Conservation (phyloP, 192 early-diverging fungal species). For the Dispira simplex region DNA sequence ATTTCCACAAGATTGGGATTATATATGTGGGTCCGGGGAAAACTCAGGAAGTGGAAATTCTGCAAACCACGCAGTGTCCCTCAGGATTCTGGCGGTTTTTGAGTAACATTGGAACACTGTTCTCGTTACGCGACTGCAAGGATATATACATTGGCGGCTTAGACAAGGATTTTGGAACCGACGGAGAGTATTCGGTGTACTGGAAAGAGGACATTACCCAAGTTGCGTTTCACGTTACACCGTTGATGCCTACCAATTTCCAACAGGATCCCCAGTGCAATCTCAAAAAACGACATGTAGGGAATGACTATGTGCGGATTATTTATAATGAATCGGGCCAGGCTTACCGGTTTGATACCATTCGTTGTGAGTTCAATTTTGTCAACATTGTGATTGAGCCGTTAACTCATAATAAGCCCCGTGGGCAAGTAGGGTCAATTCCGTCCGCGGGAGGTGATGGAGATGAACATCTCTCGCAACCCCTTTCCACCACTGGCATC, state of each 20-base stretch:
- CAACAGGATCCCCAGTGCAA: constrained; percentile 62
- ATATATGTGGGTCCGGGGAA: constrained; percentile 82
- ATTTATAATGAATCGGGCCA: constrained; percentile 84
- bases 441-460: not conserved
- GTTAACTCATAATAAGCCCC: constrained; percentile 29
- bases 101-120: constrained; percentile 57
- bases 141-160: constrained; percentile 77
- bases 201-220: constrained; percentile 74
- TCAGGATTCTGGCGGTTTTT: constrained; percentile 78
- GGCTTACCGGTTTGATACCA: constrained; percentile 73
- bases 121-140: constrained; percentile 42
- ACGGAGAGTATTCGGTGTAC: constrained; percentile 72
- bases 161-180: constrained; percentile 64
- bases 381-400: constrained; percentile 91
- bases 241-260: constrained; percentile 78
- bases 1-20: constrained; percentile 94
- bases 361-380: constrained; percentile 91
- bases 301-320: constrained; percentile 92
- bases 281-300: constrained; percentile 89
- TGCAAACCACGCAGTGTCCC: constrained; percentile 77
- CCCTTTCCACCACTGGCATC: not conserved
- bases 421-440: not conserved
- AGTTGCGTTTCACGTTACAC: constrained; percentile 85
- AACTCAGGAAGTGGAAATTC: constrained; percentile 67
- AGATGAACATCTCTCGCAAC: not conserved